These are phyloP conservation scores for Fragaria ananassa DNA, from an alignment of 306 rosid species.

Conservation along the genomic window DNA sequence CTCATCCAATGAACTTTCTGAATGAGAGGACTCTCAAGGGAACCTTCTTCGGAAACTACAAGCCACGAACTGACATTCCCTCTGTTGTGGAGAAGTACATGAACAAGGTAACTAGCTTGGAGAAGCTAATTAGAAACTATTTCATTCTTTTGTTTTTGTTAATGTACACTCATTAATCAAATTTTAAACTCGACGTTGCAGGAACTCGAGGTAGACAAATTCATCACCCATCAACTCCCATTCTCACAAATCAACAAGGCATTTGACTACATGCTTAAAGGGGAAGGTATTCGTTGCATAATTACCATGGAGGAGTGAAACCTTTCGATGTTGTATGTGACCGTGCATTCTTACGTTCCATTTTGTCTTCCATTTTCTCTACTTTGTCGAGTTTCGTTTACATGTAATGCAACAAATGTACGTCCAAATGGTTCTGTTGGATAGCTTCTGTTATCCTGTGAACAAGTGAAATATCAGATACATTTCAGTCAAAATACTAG, in stretches of 20 bases:
- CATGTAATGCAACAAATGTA: background rate
- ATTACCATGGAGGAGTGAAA: constrained; percentile 31
- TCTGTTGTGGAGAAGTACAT: constrained; percentile 21
- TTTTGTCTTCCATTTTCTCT: background rate
- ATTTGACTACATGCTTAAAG: constrained; percentile 37
- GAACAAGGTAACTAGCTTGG: constrained; percentile 35
- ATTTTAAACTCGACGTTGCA: constrained; percentile 13
- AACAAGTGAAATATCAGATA: background rate
- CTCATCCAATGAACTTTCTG: constrained; percentile 32
- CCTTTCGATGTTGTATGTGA: background rate
- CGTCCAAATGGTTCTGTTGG: background rate
- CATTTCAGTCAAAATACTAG: background rate
- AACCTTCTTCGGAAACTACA: constrained; percentile 33
- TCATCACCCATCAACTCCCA: constrained; percentile 35
- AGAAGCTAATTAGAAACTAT: background rate
- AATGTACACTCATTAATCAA: background rate
- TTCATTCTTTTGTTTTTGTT: background rate
- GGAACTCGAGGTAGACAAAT: constrained; percentile 41
- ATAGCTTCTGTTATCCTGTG: background rate
- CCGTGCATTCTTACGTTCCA: background rate
- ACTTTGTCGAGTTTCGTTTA: background rate
- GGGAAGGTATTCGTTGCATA: constrained; percentile 19
- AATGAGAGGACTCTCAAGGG: constrained; percentile 43
- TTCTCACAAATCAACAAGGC: constrained; percentile 43
- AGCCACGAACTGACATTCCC: constrained; percentile 29